Percentiles rank a stretch among this genome's conserved stretches.
Evolutionary conservation across 352 stramenopile species (phyloP).

Genomic region (Pseudoperonospora humuli): DNA sequence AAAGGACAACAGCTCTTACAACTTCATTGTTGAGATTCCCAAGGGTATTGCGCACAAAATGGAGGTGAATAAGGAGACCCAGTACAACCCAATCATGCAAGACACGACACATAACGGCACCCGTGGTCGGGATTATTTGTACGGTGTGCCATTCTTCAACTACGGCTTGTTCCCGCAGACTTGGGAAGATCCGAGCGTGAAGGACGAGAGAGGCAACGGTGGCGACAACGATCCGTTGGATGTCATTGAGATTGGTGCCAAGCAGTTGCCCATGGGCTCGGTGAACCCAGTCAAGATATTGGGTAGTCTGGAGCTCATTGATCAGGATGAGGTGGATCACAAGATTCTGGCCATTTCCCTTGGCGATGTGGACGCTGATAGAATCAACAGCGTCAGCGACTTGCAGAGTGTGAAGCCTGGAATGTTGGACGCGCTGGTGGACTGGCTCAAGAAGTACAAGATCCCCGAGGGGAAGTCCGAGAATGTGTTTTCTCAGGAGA

Average conservation of each 20-base stretch:
- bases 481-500: conserved; percentile 88
- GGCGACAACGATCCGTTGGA: conserved; percentile 99
- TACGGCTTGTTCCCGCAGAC: conserved; percentile 98
- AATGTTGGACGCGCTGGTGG: conserved; percentile 79
- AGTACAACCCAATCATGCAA: conserved; percentile 97
- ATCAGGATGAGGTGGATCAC: conserved; percentile 98
- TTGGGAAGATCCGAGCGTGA: conserved; percentile 95
- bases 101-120: conserved; percentile 95
- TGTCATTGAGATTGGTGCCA: conserved; percentile 95
- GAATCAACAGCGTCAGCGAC: conserved; percentile 86
- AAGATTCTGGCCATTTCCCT: conserved; percentile 96
- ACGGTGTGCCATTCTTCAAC: conserved; percentile 98
- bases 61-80: conserved; percentile 94
- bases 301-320: conserved; percentile 95
- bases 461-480: conserved; percentile 94
- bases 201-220: conserved; percentile 80
- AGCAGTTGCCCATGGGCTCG: conserved; percentile 90
- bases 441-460: conserved; percentile 99
- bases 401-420: conserved; percentile 90
- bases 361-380: conserved; percentile 75
- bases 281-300: conserved; percentile 96
- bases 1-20: conserved; percentile 70
- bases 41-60: conserved; percentile 98
- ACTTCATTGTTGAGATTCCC: conserved; percentile 98
- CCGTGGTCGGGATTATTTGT: conserved; percentile 93